These are phyloP conservation scores for Hyaloscypha bicolor DNA, from an alignment of 495 filamentous ascomycete species.

Conservation along the genomic window DNA sequence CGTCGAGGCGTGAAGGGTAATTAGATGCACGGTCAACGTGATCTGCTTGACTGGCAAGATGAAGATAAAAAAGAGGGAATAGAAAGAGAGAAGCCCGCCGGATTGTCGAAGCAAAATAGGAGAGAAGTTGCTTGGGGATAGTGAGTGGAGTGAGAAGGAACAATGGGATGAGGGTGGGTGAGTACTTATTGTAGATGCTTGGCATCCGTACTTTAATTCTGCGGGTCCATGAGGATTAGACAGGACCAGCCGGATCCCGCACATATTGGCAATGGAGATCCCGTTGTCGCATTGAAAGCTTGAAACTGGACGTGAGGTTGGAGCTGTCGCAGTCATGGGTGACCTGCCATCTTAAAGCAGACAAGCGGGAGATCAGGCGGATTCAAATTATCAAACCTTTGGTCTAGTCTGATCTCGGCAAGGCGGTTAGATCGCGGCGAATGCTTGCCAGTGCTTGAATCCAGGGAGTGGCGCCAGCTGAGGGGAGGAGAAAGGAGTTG, in stretches of 20 bases:
- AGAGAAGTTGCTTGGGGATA: slow-evolving; percentile 20
- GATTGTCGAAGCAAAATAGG: background rate
- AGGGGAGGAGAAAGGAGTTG: background rate
- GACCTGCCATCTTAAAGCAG: slow-evolving; percentile 29
- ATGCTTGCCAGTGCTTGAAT: slow-evolving; percentile 14
- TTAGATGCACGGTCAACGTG: slow-evolving; percentile 39
- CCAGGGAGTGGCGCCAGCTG: slow-evolving; percentile 2
- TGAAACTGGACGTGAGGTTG: slow-evolving; percentile 41
- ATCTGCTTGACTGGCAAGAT: slow-evolving; percentile 39
- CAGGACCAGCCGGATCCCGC: slow-evolving; percentile 21
- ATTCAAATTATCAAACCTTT: slow-evolving; percentile 16
- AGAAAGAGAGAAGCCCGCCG: slow-evolving; percentile 11
- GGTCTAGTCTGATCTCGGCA: slow-evolving; percentile 18
- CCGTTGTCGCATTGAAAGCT: slow-evolving; percentile 36
- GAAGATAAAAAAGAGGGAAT: slow-evolving; percentile 32
- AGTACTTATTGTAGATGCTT: slow-evolving; percentile 35
- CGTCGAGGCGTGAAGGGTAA: slow-evolving; percentile 33
- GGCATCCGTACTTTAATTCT: slow-evolving; percentile 22
- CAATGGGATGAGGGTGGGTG: slow-evolving; percentile 8
- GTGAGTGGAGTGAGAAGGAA: slow-evolving; percentile 25
- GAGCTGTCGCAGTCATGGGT: slow-evolving; percentile 33
- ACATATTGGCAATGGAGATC: slow-evolving; percentile 37
- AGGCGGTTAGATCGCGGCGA: slow-evolving; percentile 13
- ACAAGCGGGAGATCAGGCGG: slow-evolving; percentile 22
- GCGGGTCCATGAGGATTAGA: slow-evolving; percentile 18